Evolutionary conservation across 2,329 filamentous ascomycete genomes (phyloP), one percentile per base, ranked within the genome.

Genomic region (Septoria petroselini): DNA sequence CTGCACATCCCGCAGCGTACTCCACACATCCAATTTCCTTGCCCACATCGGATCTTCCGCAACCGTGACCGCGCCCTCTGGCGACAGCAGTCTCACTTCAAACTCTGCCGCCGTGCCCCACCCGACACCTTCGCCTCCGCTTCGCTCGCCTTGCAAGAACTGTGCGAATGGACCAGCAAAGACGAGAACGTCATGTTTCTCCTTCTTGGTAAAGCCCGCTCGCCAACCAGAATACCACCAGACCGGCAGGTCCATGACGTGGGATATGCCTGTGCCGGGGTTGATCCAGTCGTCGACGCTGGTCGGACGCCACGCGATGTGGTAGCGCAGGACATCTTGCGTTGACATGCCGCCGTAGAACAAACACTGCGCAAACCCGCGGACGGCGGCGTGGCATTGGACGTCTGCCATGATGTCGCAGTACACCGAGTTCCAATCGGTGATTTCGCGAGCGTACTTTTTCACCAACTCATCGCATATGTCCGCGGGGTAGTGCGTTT

Each of bases 201-300:
- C 55, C 23, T 45, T 48, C 7, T 46, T 41, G 17, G 15, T 51
- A 41, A 58, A 53, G 4, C 52, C 52, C 9, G 41, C 41, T n/a
- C 52, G 30, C 52, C 52, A 58, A n/a, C 55, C 55, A 7, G 49
- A 34, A 19, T 49, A 55, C 42, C 48, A 55, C 55, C 55, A 58
- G 2, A 58, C 38, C 6, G 50, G 44, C 11, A 53, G 30, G n/a
- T 58, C 52, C 35, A 53, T 40, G 14, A 52, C 40, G 19, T 55
- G 52, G 4, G 37, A 51, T 37, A 50, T 47, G 7, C 52, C 52
- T 3, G 43, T 37, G 3, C 27, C 47, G 7, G 52, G 43, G 18
- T 37, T 30, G 25, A 55, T 45, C 25, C 42, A 47, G 14, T 52
- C 41, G 14, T 49, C 47, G 12, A 52, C 23, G 7, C 38, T 30